A percentile compares a stretch with the other conserved stretches of the same genome.
These are phyloP conservation scores for Senna tora DNA, from an alignment of 306 rosid genomes.

Conservation along the genomic window DNA sequence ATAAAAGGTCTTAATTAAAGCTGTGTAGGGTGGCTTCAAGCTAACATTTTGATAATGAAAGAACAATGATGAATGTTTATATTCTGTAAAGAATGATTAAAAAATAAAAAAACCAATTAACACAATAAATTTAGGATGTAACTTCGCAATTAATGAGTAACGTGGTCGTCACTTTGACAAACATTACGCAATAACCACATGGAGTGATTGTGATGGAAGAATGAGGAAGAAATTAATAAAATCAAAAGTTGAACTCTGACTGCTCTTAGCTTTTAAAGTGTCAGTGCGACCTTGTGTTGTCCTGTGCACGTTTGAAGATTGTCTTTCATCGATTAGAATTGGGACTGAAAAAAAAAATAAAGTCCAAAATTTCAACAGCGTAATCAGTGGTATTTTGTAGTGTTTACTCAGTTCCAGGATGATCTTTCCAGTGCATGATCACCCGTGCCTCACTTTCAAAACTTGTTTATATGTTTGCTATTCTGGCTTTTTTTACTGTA, in stretches of 20 bases:
- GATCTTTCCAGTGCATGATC: too few species aligned
- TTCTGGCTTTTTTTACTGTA: background rate
- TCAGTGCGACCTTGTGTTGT: conserved; percentile 24
- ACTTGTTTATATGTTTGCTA: too few species aligned
- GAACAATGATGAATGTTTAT: conserved; percentile 10
- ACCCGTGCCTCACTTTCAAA: too few species aligned
- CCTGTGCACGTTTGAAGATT: conserved; percentile 28
- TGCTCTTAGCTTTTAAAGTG: conserved; percentile 14
- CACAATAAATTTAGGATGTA: background rate
- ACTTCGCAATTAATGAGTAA: conserved; percentile 38
- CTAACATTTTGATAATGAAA: conserved; percentile 17
- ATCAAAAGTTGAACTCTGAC: conserved; percentile 12
- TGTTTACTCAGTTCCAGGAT: background rate
- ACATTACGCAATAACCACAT: conserved; percentile 21
- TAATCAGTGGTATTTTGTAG: background rate
- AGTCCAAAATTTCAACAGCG: conserved; percentile 35
- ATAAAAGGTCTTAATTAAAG: background rate
- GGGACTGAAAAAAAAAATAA: too few species aligned
- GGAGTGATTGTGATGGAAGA: background rate
- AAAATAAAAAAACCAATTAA: background rate
- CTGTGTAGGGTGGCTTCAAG: background rate
- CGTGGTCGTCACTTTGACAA: conserved; percentile 49
- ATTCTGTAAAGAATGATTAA: background rate
- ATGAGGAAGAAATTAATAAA: conserved; percentile 3
- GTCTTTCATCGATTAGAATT: conserved; percentile 16